Conservation (phyloP, 2,329 filamentous ascomycete genomes). For the Amauroascus niger region DNA sequence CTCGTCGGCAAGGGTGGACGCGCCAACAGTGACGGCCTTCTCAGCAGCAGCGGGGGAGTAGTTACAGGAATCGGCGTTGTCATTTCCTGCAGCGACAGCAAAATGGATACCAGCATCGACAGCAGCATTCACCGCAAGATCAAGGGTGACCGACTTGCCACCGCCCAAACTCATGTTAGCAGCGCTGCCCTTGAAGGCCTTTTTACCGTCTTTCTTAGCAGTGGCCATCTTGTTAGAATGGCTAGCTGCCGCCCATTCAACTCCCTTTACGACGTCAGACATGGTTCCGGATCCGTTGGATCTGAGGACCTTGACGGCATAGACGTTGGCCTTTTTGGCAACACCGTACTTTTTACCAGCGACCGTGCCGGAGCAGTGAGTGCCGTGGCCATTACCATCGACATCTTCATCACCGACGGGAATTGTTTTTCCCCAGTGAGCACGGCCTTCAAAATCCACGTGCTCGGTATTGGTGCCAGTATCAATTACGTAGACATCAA, state of each 20-base stretch:
- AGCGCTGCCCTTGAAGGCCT: slow-evolving; percentile 97
- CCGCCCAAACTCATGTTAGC: slow-evolving; percentile 99
- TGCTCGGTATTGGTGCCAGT: slow-evolving; percentile 90
- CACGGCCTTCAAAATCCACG: slow-evolving; percentile 94
- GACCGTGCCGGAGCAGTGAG: slow-evolving; percentile 97
- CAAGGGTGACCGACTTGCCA: slow-evolving; percentile 87
- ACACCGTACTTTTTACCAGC: slow-evolving; percentile 99
- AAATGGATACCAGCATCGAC: slow-evolving; percentile 91
- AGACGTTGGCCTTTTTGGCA: slow-evolving; percentile 94
- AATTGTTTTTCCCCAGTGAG: slow-evolving; percentile 94
- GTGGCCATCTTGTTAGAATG: slow-evolving; percentile 66
- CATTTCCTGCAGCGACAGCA: slow-evolving; percentile 94
- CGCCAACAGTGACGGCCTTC: slow-evolving; percentile 91
- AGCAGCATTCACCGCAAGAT: slow-evolving; percentile 86
- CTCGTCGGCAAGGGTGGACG: slow-evolving; percentile 84
- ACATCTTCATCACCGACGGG: slow-evolving; percentile 71
- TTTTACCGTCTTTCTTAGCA: slow-evolving; percentile 74
- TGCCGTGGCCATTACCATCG: slow-evolving; percentile 97
- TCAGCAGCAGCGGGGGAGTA: slow-evolving; percentile 92
- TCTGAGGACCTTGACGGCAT: slow-evolving; percentile 95
- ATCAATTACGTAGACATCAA: slow-evolving; percentile 98
- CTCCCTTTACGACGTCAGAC: slow-evolving; percentile 97
- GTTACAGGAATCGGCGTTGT: slow-evolving; percentile 98
- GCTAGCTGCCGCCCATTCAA: slow-evolving; percentile 79
- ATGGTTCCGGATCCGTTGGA: slow-evolving; percentile 97